Evolutionary conservation across 208 protist species (phyloP), one percentile per base, ranked within the genome.

Genomic region (Crithidia acanthocephali): DNA sequence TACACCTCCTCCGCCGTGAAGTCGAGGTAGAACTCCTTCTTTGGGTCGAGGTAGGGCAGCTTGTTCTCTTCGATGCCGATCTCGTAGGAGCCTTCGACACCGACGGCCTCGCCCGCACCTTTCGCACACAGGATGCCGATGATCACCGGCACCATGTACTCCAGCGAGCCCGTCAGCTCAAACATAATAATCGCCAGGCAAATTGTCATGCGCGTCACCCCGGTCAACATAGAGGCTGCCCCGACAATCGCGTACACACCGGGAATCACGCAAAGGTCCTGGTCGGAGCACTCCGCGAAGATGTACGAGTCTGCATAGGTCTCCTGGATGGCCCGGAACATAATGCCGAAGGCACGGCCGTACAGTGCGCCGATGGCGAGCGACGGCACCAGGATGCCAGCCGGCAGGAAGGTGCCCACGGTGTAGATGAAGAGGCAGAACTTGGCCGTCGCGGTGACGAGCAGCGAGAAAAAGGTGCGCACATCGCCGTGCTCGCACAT

Each of bases 121-220:
- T 94, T 94, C 23, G 86, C 78, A 60, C 74, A 90, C 11, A 95
- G 56, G 23, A 93, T 87, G 50, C 79, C 79, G 25, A 95, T 80
- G 57, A 89, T 86, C 25, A 93, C 83, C 6, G 88, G 88, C 7
- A 95, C 84, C 74, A 95, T 81, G 81, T 87, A 91, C 61, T 90
- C 84, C 2, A 95, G 71, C 51, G 91, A 94, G 51, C 91, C 94
- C 23, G 93, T 97, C 40, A 97, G 72, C 65, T 99, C 97, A 58
- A 98, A 93, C 68, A 98, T 84, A 70, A 98, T 98, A 42, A 98
- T 95, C 5, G 89, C 94, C 2, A 99, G 86, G 60, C 85, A 97
- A 28, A 98, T 88, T 7, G 95, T 97, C 84, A 98, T 96, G 51
- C 94, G 85, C 16, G 90, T 95, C 2, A 98, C 95, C 23, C 97